Percentiles rank a stretch among this genome's conserved stretches.
Evolutionary conservation across 768 basidiomycete species (phyloP).

Genomic region (Boletus sp.): DNA sequence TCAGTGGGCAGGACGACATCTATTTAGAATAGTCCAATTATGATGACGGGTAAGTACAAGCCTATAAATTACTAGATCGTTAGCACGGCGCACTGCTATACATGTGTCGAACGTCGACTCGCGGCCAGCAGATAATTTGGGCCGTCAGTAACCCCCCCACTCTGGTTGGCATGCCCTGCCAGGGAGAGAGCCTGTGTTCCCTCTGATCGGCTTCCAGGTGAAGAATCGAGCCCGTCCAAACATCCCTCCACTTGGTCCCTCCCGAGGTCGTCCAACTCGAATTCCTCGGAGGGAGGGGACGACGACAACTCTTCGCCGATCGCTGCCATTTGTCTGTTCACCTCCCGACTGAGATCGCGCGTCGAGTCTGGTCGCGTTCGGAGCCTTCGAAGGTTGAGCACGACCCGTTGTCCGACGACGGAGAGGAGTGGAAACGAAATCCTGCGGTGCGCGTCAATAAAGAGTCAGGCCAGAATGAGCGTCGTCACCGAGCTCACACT

Average conservation of each 20-base stretch:
- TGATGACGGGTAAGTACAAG: too few species aligned
- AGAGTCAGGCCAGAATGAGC: not conserved
- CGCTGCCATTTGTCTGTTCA: conserved; percentile 12
- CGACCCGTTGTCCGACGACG: conserved; percentile 24
- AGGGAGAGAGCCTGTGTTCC: too few species aligned
- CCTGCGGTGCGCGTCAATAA: not conserved
- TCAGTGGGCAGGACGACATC: too few species aligned
- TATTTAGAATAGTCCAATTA: too few species aligned
- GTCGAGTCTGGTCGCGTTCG: conserved; percentile 1
- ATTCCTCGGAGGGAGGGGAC: not conserved
- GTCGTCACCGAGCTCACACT: conserved; percentile 8
- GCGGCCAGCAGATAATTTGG: too few species aligned
- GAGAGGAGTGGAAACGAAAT: conserved; percentile 8
- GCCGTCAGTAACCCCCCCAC: too few species aligned
- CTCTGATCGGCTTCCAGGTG: not conserved
- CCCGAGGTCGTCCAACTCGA: not conserved
- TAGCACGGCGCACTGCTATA: too few species aligned
- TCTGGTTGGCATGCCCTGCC: not conserved
- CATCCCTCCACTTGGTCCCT: too few species aligned
- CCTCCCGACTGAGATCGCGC: conserved; percentile 11
- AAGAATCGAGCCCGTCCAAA: too few species aligned
- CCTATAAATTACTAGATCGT: too few species aligned
- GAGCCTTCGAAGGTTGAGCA: conserved; percentile 19
- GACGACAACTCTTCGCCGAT: not conserved
- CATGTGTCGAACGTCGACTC: too few species aligned